Conservation (phyloP, 2,329 filamentous ascomycete species). For the Dryadomyces sulphureus region DNA sequence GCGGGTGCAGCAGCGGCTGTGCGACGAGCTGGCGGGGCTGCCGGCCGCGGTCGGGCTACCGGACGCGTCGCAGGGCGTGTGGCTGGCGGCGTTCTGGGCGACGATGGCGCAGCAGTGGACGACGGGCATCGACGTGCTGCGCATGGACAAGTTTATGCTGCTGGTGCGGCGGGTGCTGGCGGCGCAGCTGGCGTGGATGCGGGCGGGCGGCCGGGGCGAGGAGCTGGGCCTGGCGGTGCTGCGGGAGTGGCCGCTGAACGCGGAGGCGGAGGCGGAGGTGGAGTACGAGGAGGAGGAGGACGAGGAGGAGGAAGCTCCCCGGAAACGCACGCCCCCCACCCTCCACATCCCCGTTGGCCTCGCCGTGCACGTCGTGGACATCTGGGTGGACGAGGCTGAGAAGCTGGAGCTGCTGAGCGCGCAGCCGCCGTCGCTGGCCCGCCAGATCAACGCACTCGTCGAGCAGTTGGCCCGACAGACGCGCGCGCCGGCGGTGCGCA, state of each 20-base stretch:
- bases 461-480: conserved; percentile 39
- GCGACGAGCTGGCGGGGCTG: conserved; percentile 60
- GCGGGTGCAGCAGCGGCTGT: conserved; percentile 72
- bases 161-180: conserved; percentile 67
- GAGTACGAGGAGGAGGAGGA: conserved; percentile 23
- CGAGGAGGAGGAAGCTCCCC: conserved; percentile 18
- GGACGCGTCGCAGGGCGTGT: conserved; percentile 29
- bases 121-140: conserved; percentile 52
- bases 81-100: conserved; percentile 55
- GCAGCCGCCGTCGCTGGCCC: conserved; percentile 28
- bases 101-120: conserved; percentile 57
- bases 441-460: conserved; percentile 38
- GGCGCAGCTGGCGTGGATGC: conserved; percentile 45
- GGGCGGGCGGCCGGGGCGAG: conserved; percentile 9
- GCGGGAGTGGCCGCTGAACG: conserved; percentile 24
- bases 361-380: conserved; percentile 73
- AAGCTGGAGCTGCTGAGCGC: conserved; percentile 19
- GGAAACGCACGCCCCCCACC: conserved; percentile 12
- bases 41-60: conserved; percentile 24
- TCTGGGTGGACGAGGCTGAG: conserved; percentile 55
- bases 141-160: conserved; percentile 87
- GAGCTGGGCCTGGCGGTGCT: conserved; percentile 25
- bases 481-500: conserved; percentile 56
- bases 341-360: conserved; percentile 59
- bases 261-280: conserved; percentile 23